Evolutionary conservation across 176 grass and related monocot species (phyloP).

Genomic region (Phyllostachys edulis): DNA sequence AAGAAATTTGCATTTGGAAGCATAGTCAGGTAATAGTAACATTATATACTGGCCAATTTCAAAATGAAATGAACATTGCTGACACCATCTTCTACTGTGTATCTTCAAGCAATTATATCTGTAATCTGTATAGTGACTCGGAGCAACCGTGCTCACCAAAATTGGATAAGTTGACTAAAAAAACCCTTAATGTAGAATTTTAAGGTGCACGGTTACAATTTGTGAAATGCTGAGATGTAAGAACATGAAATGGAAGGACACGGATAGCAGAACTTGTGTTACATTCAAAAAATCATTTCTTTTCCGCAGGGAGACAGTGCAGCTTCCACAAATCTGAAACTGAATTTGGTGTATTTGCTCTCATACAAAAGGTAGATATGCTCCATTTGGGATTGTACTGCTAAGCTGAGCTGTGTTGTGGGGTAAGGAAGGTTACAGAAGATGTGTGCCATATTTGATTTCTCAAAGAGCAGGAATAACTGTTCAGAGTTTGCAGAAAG

Average conservation of each 20-base stretch:
- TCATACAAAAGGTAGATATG: neutral
- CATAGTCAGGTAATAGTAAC: neutral
- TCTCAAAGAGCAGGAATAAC: slow-evolving; percentile 15
- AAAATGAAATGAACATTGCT: neutral
- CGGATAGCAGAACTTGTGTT: neutral
- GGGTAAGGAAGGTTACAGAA: slow-evolving; percentile 3
- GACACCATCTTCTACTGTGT: neutral
- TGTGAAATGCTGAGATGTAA: neutral
- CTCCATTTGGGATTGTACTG: neutral
- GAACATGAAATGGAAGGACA: neutral
- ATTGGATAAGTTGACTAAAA: neutral
- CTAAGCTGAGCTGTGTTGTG: neutral
- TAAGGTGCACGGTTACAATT: neutral
- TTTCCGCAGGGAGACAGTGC: neutral
- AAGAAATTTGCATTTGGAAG: neutral
- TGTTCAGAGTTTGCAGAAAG: neutral
- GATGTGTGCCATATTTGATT: neutral
- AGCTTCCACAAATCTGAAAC: neutral
- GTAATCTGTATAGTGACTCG: neutral
- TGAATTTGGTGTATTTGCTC: neutral
- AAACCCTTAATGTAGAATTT: neutral
- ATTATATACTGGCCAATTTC: neutral
- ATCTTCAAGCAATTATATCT: neutral
- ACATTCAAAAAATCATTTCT: neutral
- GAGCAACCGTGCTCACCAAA: neutral